Conservation (phyloP, 1,284 basidiomycete species). For the Fistulinella cinereoalba region DNA sequence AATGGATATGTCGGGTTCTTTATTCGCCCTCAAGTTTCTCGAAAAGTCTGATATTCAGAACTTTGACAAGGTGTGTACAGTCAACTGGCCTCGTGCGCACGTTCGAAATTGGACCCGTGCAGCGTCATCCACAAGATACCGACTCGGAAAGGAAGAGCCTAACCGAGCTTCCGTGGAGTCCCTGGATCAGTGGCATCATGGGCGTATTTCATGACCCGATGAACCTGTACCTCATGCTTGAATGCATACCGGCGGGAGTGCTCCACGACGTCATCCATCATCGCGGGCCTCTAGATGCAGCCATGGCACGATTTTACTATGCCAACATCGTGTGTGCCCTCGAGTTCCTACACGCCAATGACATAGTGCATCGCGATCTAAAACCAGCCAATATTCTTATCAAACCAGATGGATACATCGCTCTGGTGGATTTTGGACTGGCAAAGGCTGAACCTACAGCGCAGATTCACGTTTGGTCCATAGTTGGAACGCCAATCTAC, state of each 20-base stretch:
- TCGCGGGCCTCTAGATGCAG: conserved; percentile 33
- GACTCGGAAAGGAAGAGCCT: conserved; percentile 43
- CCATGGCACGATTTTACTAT: conserved; percentile 47
- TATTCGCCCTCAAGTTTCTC: conserved; percentile 44
- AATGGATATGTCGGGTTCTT: conserved; percentile 31
- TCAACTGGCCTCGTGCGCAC: neutral
- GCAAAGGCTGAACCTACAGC: conserved; percentile 43
- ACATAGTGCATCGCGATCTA: conserved; percentile 81
- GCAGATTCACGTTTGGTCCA: conserved; percentile 11
- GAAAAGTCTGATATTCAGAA: conserved; percentile 34
- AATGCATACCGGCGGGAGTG: conserved; percentile 44
- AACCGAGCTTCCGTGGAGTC: conserved; percentile 46
- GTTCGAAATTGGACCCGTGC: conserved; percentile 1
- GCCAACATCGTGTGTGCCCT: conserved; percentile 66
- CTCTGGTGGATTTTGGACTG: conserved; percentile 72
- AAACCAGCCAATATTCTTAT: conserved; percentile 85
- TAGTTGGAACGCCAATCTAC: conserved; percentile 67
- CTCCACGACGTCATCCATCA: conserved; percentile 38
- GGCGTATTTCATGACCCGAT: conserved; percentile 43
- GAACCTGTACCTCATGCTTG: conserved; percentile 49
- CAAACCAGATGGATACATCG: conserved; percentile 56
- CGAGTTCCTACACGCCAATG: conserved; percentile 68
- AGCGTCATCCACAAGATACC: conserved; percentile 27
- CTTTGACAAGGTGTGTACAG: conserved; percentile 28
- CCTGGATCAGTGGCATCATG: conserved; percentile 47